A percentile compares a stretch with the other conserved stretches of the same genome.
Evolutionary conservation across 495 filamentous ascomycete genomes (phyloP).

Genomic region (Penicillium alfredii): DNA sequence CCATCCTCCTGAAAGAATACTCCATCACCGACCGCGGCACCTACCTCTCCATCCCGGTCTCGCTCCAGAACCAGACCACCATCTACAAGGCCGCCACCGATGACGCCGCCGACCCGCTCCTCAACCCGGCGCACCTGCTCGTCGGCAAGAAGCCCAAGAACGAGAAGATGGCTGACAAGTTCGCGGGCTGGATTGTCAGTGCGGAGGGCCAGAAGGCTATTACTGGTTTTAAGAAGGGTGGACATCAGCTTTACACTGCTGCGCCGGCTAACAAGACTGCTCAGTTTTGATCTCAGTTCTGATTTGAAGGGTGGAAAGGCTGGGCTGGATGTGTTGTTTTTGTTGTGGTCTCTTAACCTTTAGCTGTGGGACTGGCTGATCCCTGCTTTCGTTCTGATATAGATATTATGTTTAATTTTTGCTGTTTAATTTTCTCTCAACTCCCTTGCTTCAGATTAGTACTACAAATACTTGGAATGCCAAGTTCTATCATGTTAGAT

Average conservation of each 20-base stretch:
- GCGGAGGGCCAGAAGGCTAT: slow-evolving; percentile 30
- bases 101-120: slow-evolving; percentile 23
- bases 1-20: slow-evolving; percentile 33
- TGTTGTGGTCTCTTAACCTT: too few species aligned
- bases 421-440: too few species aligned
- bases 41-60: slow-evolving; percentile 23
- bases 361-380: too few species aligned
- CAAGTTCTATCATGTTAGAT: too few species aligned
- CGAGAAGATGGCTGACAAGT: slow-evolving; percentile 21
- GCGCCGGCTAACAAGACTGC: slow-evolving; percentile 17
- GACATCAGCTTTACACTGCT: slow-evolving; percentile 25
- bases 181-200: slow-evolving; percentile 32
- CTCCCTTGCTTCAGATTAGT: too few species aligned
- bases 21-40: slow-evolving; percentile 41
- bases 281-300: too few species aligned
- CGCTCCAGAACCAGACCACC: slow-evolving; percentile 16
- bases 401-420: too few species aligned
- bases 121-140: slow-evolving; percentile 37
- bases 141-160: slow-evolving; percentile 26
- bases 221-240: slow-evolving; percentile 27
- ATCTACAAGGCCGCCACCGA: slow-evolving; percentile 34
- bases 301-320: too few species aligned
- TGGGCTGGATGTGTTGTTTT: too few species aligned
- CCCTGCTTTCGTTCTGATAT: too few species aligned
- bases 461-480: too few species aligned